Base-by-base conservation (phyloP, 495 filamentous ascomycete species). In the Oleoguttula mirabilis region DNA sequence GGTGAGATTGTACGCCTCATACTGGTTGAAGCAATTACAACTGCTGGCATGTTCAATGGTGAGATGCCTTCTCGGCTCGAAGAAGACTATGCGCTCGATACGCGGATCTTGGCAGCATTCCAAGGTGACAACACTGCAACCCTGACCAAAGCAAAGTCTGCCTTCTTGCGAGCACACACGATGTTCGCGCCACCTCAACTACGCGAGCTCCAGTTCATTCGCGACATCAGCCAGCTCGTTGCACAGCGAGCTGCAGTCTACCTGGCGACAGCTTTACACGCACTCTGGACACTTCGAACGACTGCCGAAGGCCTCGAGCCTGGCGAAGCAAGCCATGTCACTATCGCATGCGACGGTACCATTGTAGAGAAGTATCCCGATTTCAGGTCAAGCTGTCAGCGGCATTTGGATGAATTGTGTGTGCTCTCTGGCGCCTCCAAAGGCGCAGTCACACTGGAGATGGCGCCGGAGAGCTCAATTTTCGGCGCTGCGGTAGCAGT, bases 291-390 rank as follows among this genome's bases (percentile, higher is more conserved):
- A 11, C 56, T 82, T 19, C 66, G 67, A 34, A 71, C 69, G 28
- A 62, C 65, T 6, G 62, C 67, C 10, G 74, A 80, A 36, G 50
- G 60, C 41, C 33, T 60, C 5, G 17, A 39, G 4, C 47, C 54
- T 12, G 37, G 43, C 28, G 42, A 43, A 3, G 51, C 56, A n/a
- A 60, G 43, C 21, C 53, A 50, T 33, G 45, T 62, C 2, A 66
- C 70, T 10, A 71, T 80, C 10, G 75, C 71, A 7, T 80, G 72
- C 55, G 77, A 76, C 51, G 78, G 78, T 33, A 69, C 66, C 20
- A 77, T 82, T 23, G 67, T 82, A 23, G 71, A 78, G 58, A 69
- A 73, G 50, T 82, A 80, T 53, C 77, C 78, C 0, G 56, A 54
- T 15, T 81, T 80, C 52, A 54, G 61, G 14, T 41, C 32, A 21